Evolutionary conservation across 2,329 filamentous ascomycete species (phyloP).

Genomic region (Pseudogymnoascus sp.): DNA sequence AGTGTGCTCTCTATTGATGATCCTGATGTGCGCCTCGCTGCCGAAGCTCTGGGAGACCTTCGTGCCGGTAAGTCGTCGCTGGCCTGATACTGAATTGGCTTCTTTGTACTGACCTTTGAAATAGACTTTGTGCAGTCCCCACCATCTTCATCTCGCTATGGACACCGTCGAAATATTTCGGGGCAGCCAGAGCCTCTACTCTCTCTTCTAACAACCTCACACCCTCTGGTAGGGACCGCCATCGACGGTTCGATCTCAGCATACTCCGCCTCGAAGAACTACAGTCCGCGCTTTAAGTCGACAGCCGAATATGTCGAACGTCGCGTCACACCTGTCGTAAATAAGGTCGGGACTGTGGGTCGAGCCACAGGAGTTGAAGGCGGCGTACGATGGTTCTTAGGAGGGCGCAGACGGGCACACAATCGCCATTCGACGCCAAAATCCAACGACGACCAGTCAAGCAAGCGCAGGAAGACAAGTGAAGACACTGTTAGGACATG

Average conservation of each 20-base stretch:
- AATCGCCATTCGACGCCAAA: constrained; percentile 32
- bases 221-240: constrained; percentile 76
- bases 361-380: constrained; percentile 82
- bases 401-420: constrained; percentile 35
- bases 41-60: constrained; percentile 67
- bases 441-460: constrained; percentile 34
- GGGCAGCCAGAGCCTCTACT: constrained; percentile 66
- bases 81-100: not conserved
- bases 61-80: constrained; percentile 52
- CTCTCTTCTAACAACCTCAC: constrained; percentile 77
- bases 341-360: constrained; percentile 76
- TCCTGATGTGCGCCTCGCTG: constrained; percentile 60
- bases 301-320: constrained; percentile 86
- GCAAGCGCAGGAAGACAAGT: constrained; percentile 53
- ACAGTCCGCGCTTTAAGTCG: constrained; percentile 81
- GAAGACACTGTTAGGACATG: constrained; percentile 31
- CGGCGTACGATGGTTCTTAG: constrained; percentile 76
- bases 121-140: constrained; percentile 63
- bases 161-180: constrained; percentile 10
- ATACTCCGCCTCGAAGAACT: constrained; percentile 82
- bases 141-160: constrained; percentile 23
- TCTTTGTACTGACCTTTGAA: constrained; percentile 16
- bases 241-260: constrained; percentile 78
- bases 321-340: constrained; percentile 77
- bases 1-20: constrained; percentile 45